A percentile compares a stretch with the other conserved stretches of the same genome.
Evolutionary conservation across 2,329 filamentous ascomycete species (phyloP).

Genomic region (Apiospora phragmitis): DNA sequence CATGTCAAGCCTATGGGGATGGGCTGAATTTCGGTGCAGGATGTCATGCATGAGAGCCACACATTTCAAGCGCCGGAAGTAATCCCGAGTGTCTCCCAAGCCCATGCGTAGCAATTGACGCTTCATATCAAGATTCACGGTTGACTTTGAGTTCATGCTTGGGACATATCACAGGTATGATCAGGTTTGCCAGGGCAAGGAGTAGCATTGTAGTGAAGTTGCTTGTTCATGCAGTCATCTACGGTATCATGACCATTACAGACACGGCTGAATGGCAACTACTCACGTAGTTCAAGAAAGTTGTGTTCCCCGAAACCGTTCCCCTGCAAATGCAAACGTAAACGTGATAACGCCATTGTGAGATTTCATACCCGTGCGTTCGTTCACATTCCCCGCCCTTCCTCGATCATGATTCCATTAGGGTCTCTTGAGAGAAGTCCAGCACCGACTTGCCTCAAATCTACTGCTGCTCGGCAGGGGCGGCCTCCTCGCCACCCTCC

Average conservation of each 20-base stretch:
- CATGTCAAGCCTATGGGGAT: not conserved
- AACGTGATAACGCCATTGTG: conserved; percentile 12
- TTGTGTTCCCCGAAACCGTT: conserved; percentile 8
- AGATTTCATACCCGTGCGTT: conserved; percentile 11
- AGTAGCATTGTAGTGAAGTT: conserved; percentile 6
- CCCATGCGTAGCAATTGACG: not conserved
- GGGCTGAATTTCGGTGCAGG: not conserved
- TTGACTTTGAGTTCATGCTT: not conserved
- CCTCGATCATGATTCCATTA: conserved; percentile 6
- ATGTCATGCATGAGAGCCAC: not conserved
- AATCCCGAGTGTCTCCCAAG: not conserved
- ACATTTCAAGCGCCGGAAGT: not conserved
- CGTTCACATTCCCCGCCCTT: conserved; percentile 6
- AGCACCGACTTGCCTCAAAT: conserved; percentile 37
- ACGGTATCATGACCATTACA: conserved; percentile 11
- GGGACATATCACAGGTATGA: not conserved
- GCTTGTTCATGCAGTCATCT: conserved; percentile 13
- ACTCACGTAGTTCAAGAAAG: conserved; percentile 3
- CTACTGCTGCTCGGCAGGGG: conserved; percentile 47
- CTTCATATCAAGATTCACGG: not conserved
- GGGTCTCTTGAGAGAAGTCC: conserved; percentile 23
- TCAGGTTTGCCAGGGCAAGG: not conserved
- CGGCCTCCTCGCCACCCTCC: conserved; percentile 52
- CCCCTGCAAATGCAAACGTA: conserved; percentile 12
- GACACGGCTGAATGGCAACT: conserved; percentile 10